Base-by-base conservation (phyloP, 306 rosid genomes). In the Comarum palustre region DNA sequence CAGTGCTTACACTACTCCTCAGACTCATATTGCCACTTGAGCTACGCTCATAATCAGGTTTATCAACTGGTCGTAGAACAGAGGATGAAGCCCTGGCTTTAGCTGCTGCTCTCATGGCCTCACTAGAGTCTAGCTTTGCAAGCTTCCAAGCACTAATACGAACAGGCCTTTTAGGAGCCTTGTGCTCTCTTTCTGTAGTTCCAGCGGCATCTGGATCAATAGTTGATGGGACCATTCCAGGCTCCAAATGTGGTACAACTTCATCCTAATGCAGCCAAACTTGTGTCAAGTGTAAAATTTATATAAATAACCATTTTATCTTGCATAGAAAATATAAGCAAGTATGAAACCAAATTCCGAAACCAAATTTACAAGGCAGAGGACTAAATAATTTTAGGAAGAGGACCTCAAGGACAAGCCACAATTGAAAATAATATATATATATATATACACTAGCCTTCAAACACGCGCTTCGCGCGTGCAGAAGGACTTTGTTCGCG, bases 41-140 rank as follows among this genome's bases (percentile, higher is more conserved):
- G 76, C 97, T 91, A 58, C 81, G 84, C 62, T 91, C 97, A 13
- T 75, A 76, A 76, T 94, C 90, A 15, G 80, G 87, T 72, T 72
- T 85, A 83, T 91, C 97, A 20, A 94, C 71, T 39, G 98, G 98
- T 50, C 90, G 86, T 64, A 94, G 76, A 80, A 94, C 97, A 5
- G 98, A 94, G 68, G 98, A 94, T 62, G 98, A 94, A 79, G 97
- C 98, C 86, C 98, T 91, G 65, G 98, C 98, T 77, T 88, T 91
- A 22, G 95, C 98, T 41, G 98, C 98, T 16, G 98, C 98, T 80
- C 55, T 85, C 84, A 85, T 61, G 29, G 92, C 98, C 83, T 94
- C 97, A 50, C 74, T 89, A 16, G 97, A 87, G 78, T 93, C 97
- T 70, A 93, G 66, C 83, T 87, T 93, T 60, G 98, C 98, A 77